Evolutionary conservation across 345 rosid species (phyloP).

Genomic region (Gossypium stocksii): DNA sequence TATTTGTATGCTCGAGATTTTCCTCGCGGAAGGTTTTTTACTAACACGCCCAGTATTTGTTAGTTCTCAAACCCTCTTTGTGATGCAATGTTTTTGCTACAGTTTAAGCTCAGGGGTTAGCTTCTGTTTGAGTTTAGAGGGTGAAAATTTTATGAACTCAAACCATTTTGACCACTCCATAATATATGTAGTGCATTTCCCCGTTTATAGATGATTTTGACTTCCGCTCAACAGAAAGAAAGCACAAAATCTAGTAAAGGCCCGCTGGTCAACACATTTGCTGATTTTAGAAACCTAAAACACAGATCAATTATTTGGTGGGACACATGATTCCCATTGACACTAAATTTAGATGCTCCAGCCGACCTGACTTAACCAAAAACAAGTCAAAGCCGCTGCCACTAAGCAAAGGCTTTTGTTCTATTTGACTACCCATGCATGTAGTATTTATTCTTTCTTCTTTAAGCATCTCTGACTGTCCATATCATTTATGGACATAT

Average conservation of each 20-base stretch:
- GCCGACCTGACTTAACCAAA: background rate
- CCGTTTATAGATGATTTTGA: background rate
- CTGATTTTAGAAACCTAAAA: too few species aligned
- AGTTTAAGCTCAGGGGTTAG: background rate
- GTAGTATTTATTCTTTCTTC: constrained; percentile 10
- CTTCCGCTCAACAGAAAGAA: background rate
- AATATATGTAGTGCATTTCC: background rate
- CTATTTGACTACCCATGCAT: background rate
- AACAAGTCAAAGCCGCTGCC: constrained; percentile 1
- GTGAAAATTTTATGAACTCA: background rate
- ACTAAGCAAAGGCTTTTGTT: constrained; percentile 8
- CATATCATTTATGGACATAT: background rate
- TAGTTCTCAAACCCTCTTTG: background rate
- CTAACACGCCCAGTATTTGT: too few species aligned
- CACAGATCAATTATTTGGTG: background rate
- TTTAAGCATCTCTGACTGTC: background rate
- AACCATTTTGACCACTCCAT: background rate
- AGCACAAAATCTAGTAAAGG: constrained; percentile 1
- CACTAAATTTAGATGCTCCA: constrained; percentile 7
- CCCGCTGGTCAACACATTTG: background rate
- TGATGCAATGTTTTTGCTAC: background rate
- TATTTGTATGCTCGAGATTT: too few species aligned
- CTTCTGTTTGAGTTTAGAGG: background rate
- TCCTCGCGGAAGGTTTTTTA: too few species aligned
- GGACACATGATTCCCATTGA: constrained; percentile 12